Evolutionary conservation across 2,329 filamentous ascomycete species (phyloP), one percentile per base, ranked within the genome.

Genomic region (Colletotrichum abscissum): DNA sequence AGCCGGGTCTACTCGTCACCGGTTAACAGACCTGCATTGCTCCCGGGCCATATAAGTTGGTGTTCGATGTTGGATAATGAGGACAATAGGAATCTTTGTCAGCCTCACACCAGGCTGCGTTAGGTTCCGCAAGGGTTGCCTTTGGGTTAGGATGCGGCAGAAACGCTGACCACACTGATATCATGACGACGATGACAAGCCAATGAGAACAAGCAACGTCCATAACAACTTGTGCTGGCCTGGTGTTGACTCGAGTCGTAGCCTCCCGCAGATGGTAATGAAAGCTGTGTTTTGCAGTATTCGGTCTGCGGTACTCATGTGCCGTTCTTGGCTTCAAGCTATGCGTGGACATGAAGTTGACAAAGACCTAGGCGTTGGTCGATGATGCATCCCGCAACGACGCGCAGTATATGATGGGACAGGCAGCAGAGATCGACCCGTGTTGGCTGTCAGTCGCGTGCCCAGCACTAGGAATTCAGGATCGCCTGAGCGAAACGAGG

Each of bases 401-500:
- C 42, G 33, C 57, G n/a, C 57, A 38, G 30, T 14, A n/a, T 26
- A 33, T 9, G 38, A 38, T 38, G 49, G 42, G 58, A 19, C 59
- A 57, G 46, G 33, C 26, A 38, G 16, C 35, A 30, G 26, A 35
- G 57, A 58, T 54, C 38, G 67, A 65, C 64, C 42, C 68, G 56
- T 33, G 54, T 49, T 28, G 59, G 55, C 59, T 69, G 59, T 55
- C 70, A 73, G 66, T 73, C 55, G 70, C 59, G 54, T 73, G 70
- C 69, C 33, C 55, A 55, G 55, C 66, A 55, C 60, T 49, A 46
- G 33, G 42, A 38, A 59, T 59, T 55, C 55, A 69, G 54, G 59
- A 73, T 63, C 66, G 64, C 28, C 66, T 42, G 55, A 26, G 66
- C 66, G 70, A 63, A 69, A 72, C 65, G 52, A 73, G 55, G 35